Evolutionary conservation across 805 yeast species (phyloP), one percentile per base, ranked within the genome.

Genomic region (Myxozyma monticola): DNA sequence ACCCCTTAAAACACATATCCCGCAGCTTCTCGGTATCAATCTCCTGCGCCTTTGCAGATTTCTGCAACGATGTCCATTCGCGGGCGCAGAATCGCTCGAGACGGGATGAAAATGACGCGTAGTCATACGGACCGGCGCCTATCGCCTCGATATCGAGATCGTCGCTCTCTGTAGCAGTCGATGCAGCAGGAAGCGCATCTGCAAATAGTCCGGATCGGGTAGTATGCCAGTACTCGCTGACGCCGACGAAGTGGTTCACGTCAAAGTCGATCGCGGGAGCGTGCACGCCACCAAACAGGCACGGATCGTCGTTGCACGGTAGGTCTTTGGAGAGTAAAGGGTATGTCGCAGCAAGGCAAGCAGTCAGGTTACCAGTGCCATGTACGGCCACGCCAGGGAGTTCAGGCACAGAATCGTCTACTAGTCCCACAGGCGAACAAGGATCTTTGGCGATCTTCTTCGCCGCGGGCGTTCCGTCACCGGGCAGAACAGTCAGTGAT

Each of bases 211-310:
- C 48, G 7, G 53, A 35, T 4, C 42, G 44, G 9, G 50, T 53
- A 0, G 97, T 88, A 65, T 93, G 91, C 97, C 98, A 93, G 70
- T 88, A 93, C 68, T 93, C 99, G 6, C 96, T 87, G 20, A 91
- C 84, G 0, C 99, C 99, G 25, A 93, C 85, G 68, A 93, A 90
- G 62, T 81, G 85, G 62, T 88, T 95, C 42, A 75, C 75, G 12
- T 76, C 75, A 63, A 88, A 88, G 69, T 90, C 88, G 54, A 93
- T 80, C 26, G 76, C 78, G 3, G 99, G 99, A 0, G 89, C 96
- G 70, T 91, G 97, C 14, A 88, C 88, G 28, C 98, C 99, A 68
- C 90, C 89, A 66, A 93, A 93, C 28, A 91, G 70, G 68, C 99
- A 93, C 1, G 97, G 98, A 31, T 80, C 83, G 51, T 88, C 96